Evolutionary conservation across 23 red algal species (phyloP).

Genomic region (Porphyridium purpureum): DNA sequence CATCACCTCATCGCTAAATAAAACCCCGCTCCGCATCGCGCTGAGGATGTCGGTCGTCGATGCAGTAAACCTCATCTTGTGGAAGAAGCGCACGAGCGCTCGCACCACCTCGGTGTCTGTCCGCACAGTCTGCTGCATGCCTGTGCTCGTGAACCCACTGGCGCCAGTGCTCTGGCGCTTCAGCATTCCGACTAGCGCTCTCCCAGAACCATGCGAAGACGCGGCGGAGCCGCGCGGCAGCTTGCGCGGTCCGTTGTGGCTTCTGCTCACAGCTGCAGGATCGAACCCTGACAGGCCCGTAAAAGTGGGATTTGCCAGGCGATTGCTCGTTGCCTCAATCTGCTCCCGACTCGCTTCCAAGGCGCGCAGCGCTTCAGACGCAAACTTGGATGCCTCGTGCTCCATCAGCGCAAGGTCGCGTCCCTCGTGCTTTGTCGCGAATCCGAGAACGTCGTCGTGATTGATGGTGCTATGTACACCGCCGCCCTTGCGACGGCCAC

Average conservation of each 20-base stretch:
- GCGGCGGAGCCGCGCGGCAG: too few relatives aligned
- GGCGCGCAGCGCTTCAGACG: constrained; percentile 35
- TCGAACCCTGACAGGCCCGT: constrained; percentile 50
- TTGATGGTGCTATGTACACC: constrained; percentile 65
- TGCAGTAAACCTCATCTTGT: not conserved
- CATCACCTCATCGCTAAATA: too few relatives aligned
- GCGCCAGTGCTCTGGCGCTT: not conserved
- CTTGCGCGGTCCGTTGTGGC: too few relatives aligned
- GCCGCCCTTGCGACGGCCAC: constrained; percentile 25
- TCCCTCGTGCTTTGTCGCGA: too few relatives aligned
- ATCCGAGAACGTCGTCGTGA: constrained; percentile 69
- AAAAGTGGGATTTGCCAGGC: constrained; percentile 48
- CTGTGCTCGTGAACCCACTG: too few relatives aligned
- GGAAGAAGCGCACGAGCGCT: not conserved
- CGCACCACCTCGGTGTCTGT: not conserved
- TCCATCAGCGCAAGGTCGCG: constrained; percentile 42
- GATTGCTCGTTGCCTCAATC: constrained; percentile 8
- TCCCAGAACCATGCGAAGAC: not conserved
- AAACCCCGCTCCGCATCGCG: not conserved
- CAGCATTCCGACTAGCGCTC: not conserved
- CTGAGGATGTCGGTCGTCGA: not conserved
- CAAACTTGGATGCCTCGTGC: constrained; percentile 49
- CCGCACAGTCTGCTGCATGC: not conserved
- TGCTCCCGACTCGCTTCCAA: constrained; percentile 30
- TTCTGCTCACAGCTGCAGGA: too few relatives aligned